A percentile compares a stretch with the other conserved stretches of the same genome.
These are phyloP conservation scores for Suhomyces xylopsoci DNA, from an alignment of 805 yeast genomes.

Conservation along the genomic window DNA sequence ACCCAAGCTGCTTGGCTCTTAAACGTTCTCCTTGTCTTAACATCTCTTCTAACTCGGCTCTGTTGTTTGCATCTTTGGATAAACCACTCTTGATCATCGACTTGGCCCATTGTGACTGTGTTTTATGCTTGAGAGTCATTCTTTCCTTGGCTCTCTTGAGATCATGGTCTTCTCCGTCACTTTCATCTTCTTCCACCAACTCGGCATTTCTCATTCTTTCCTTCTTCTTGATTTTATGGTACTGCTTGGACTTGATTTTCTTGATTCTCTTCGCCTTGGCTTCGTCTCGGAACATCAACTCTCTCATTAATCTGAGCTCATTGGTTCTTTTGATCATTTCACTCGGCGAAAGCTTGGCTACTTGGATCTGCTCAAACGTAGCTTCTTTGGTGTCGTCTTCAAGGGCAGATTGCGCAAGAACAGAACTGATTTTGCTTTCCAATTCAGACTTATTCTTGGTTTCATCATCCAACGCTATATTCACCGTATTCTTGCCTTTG, in stretches of 20 bases:
- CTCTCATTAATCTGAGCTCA: slow-evolving; percentile 89
- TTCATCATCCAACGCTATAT: slow-evolving; percentile 9
- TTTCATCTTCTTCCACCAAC: slow-evolving; percentile 57
- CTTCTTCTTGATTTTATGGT: slow-evolving; percentile 80
- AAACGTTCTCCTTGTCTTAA: slow-evolving; percentile 79
- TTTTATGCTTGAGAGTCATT: slow-evolving; percentile 87
- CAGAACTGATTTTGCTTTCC: slow-evolving; percentile 60
- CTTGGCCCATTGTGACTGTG: slow-evolving; percentile 86
- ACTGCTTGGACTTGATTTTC: slow-evolving; percentile 91
- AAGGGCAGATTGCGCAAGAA: slow-evolving; percentile 63
- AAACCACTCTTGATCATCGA: slow-evolving; percentile 86
- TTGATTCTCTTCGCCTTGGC: slow-evolving; percentile 85
- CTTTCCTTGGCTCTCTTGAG: slow-evolving; percentile 83
- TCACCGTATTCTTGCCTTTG: neutral
- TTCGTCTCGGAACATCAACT: slow-evolving; percentile 94
- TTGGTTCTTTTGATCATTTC: slow-evolving; percentile 74
- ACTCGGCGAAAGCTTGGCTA: slow-evolving; percentile 75
- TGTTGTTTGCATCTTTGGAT: slow-evolving; percentile 76
- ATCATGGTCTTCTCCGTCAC: slow-evolving; percentile 61
- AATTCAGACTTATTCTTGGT: slow-evolving; percentile 51
- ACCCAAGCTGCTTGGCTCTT: slow-evolving; percentile 68
- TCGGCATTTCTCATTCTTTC: slow-evolving; percentile 70
- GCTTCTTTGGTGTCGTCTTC: slow-evolving; percentile 72
- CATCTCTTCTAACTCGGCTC: slow-evolving; percentile 95
- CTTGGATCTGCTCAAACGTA: slow-evolving; percentile 83